Evolutionary conservation across 2,329 filamentous ascomycete species (phyloP).

Genomic region (Pestalotiopsis sp.): DNA sequence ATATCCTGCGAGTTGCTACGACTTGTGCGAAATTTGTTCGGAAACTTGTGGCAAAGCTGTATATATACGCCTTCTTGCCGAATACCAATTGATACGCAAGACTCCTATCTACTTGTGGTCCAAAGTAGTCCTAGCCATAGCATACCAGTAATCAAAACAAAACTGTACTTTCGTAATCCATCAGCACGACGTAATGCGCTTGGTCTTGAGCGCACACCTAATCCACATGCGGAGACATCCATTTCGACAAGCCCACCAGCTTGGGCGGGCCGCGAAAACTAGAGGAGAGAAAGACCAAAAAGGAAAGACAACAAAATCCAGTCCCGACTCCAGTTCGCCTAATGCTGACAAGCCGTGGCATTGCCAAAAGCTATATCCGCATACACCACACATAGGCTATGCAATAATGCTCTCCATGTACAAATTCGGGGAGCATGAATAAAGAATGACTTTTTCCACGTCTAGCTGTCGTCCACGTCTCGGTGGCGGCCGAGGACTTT

Average conservation of each 20-base stretch:
- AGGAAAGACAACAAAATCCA: neutral
- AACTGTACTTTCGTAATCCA: neutral
- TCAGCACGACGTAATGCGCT: neutral
- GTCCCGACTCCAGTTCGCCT: slow-evolving; percentile 8
- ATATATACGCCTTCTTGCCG: neutral
- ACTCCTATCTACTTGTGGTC: neutral
- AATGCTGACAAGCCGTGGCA: neutral
- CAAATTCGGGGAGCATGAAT: neutral
- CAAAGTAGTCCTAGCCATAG: neutral
- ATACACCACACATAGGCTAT: slow-evolving; percentile 1
- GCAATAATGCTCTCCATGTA: slow-evolving; percentile 4
- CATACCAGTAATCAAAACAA: neutral
- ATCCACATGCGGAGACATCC: neutral
- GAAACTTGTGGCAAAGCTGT: neutral
- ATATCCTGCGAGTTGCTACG: too few relatives aligned
- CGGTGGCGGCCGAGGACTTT: slow-evolving; percentile 66
- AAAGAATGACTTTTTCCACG: neutral
- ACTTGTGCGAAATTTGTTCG: neutral
- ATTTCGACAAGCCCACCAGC: neutral
- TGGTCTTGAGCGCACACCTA: neutral
- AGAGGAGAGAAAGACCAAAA: neutral
- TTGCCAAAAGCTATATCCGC: neutral
- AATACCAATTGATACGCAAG: neutral
- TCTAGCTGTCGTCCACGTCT: slow-evolving; percentile 66
- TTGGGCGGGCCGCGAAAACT: neutral